Evolutionary conservation across 192 early-diverging fungal species (phyloP), one percentile per base, ranked within the genome.

Genomic region (Linnemannia exigua): DNA sequence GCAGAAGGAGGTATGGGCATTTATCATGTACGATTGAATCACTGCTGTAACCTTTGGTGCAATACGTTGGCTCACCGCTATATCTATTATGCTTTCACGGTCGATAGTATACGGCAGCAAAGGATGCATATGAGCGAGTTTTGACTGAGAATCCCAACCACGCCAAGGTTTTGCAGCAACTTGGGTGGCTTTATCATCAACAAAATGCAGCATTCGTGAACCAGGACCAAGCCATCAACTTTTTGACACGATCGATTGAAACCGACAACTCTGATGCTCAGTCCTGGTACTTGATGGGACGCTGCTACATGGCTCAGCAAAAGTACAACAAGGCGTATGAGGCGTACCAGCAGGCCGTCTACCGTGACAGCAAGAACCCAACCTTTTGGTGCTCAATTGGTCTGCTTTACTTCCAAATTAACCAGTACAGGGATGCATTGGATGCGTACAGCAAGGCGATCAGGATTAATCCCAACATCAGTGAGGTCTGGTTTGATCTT

Each of bases 301-400:
- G 99, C 22, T 98, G 97, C 81, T 96, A 98, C 82, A 99, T 99
- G 98, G 92, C 95, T 9, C 95, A 97, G 90, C 94, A 95, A 79
- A 97, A 97, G 72, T 97, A 94, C 89, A 97, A 94, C 87, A 96
- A 97, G 80, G 99, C 99, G 0, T 99, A 99, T 89, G 96, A 98
- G 75, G 96, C 96, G 0, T 99, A 99, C 87, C 98, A 99, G 90
- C 96, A 98, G 82, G 98, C 98, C 15, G 97, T 99, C 8, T 94
- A 97, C 82, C 93, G 95, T 47, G 98, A 99, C 87, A 95, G 94
- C 19, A 93, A 94, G 67, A 99, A 99, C 77, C 97, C 98, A 14
- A 96, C 95, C 14, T 99, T 99, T 84, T 99, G 99, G 99, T 98
- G 97, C 87, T 98, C 97, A 2, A 99, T 99, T 80, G 99, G 99